phyloP scores from a whole-genome alignment of 129 eudicot species.

The Chrysanthemum seticuspe region DNA sequence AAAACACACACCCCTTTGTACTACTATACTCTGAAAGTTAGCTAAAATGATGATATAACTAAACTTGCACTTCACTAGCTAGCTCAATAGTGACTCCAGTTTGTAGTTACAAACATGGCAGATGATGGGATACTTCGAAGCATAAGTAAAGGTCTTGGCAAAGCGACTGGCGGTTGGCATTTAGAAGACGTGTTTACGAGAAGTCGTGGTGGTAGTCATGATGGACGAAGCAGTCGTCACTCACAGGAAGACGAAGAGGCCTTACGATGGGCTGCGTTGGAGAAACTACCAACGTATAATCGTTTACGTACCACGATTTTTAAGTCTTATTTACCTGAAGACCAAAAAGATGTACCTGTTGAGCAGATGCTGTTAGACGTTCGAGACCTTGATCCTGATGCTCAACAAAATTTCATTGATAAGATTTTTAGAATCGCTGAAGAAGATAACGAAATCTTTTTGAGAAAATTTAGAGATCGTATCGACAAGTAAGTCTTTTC shows the following conservation, averaged over 20 bases:
- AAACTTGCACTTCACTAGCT: too few species aligned
- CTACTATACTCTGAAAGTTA: too few species aligned
- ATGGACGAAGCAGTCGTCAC: conserved; percentile 36
- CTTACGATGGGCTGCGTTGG: conserved; percentile 63
- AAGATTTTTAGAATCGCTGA: conserved; percentile 63
- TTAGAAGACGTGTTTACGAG: conserved; percentile 32
- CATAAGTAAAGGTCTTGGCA: conserved; percentile 21
- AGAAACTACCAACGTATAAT: conserved; percentile 54
- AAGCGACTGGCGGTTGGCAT: conserved; percentile 28
- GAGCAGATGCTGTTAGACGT: conserved; percentile 54
- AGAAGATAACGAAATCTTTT: conserved; percentile 77
- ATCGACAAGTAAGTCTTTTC: conserved; percentile 56
- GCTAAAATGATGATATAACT: too few species aligned
- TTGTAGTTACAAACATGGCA: conserved; percentile 11
- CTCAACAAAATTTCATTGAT: conserved; percentile 61
- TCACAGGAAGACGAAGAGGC: conserved; percentile 61
- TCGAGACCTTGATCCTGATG: conserved; percentile 45
- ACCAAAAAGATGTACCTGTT: conserved; percentile 17
- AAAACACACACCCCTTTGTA: too few species aligned
- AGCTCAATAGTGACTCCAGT: too few species aligned
- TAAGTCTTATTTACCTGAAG: conserved; percentile 33
- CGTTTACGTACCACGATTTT: conserved; percentile 66
- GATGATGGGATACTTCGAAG: conserved; percentile 25
- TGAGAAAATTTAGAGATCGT: conserved; percentile 61
- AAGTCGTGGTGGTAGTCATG: conserved; percentile 33